phyloP scores from a whole-genome alignment of 2,329 filamentous ascomycete species.

The Calonectria pseudoreteaudii region DNA sequence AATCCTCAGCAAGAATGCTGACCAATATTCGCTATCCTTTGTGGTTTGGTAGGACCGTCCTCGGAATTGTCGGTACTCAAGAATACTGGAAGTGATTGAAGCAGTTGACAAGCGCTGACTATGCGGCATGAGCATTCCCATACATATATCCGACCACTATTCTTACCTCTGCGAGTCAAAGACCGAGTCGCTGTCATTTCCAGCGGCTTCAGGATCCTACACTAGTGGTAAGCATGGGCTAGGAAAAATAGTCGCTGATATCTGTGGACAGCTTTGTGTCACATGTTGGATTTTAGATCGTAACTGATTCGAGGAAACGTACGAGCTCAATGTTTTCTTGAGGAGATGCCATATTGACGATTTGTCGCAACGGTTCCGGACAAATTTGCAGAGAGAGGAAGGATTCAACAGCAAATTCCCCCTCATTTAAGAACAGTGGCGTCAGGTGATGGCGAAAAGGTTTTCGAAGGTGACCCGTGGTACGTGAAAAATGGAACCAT shows the following conservation, averaged over 20 bases:
- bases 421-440: background rate
- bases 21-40: background rate
- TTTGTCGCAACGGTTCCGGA: background rate
- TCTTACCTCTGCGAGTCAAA: background rate
- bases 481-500: background rate
- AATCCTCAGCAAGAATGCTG: background rate
- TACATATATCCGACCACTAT: background rate
- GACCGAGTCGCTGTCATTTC: background rate
- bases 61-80: background rate
- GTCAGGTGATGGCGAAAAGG: background rate
- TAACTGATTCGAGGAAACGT: background rate
- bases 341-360: background rate
- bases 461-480: background rate
- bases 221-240: background rate
- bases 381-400: background rate
- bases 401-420: background rate
- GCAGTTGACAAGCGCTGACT: background rate
- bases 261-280: background rate
- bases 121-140: background rate
- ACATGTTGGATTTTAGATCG: background rate
- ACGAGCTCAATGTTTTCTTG: background rate
- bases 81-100: background rate
- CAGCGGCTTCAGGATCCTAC: background rate
- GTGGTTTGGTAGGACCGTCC: slow-evolving; percentile 3
- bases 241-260: too few species aligned